Evolutionary conservation across 495 filamentous ascomycete species (phyloP), one percentile per base, ranked within the genome.

Genomic region (Cenococcum geophilum): DNA sequence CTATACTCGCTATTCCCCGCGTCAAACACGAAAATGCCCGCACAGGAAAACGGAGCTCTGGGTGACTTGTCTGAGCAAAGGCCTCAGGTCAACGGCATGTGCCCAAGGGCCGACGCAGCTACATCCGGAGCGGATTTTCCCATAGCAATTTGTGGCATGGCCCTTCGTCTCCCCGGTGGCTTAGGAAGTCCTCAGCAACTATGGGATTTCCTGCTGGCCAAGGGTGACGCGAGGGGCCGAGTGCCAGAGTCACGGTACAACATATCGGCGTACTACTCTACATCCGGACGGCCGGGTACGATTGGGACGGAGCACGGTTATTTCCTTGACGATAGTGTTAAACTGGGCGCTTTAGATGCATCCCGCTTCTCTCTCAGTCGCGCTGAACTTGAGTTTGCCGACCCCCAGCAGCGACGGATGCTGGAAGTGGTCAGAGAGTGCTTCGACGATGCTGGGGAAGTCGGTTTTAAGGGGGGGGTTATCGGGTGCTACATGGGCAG

Each of bases 71-170:
- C n/a, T n/a, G n/a, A n/a, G n/a, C n/a, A n/a, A n/a, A n/a, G n/a
- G n/a, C n/a, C n/a, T n/a, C n/a, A n/a, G n/a, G n/a, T n/a, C n/a
- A n/a, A n/a, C n/a, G n/a, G n/a, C n/a, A n/a, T n/a, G n/a, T n/a
- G n/a, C n/a, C n/a, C n/a, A n/a, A n/a, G n/a, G n/a, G n/a, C n/a
- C n/a, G n/a, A n/a, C n/a, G n/a, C n/a, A n/a, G n/a, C n/a, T n/a
- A n/a, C n/a, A n/a, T n/a, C n/a, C n/a, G n/a, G n/a, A n/a, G n/a
- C n/a, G n/a, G n/a, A n/a, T n/a, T n/a, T n/a, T n/a, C 83, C 84
- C 9, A 84, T 85, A 55, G 83, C 83, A 18, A 76, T 86, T 36
- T 72, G 85, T 59, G 83, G 83, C 42, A 78, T 85, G 74, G 76
- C 77, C 18, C 85, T 80, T 60, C 78, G 81, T 32, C 82, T 87